phyloP scores from a whole-genome alignment of 805 yeast species.

The Huiozyma sinensis region DNA sequence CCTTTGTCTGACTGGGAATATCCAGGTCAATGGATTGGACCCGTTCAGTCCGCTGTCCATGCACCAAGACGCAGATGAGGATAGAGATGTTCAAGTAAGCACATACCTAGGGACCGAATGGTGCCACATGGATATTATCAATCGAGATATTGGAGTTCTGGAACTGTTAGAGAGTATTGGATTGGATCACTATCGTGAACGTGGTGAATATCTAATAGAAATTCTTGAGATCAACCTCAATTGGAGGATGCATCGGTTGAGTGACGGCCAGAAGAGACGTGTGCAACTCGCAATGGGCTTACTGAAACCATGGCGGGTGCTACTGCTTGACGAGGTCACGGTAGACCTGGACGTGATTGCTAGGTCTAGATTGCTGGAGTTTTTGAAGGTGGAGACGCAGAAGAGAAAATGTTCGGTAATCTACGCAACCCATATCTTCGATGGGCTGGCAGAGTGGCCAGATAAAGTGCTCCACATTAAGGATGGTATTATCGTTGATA shows the following conservation, averaged over 20 bases:
- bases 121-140: conserved; percentile 85
- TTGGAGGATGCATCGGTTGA: conserved; percentile 88
- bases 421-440: conserved; percentile 94
- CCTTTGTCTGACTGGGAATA: conserved; percentile 59
- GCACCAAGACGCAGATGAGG: conserved; percentile 29
- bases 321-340: conserved; percentile 91
- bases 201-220: conserved; percentile 66
- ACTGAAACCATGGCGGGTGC: conserved; percentile 77
- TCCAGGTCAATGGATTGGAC: conserved; percentile 70
- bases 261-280: conserved; percentile 92
- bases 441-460: conserved; percentile 89
- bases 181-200: conserved; percentile 57
- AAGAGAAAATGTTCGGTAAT: conserved; percentile 64
- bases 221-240: conserved; percentile 74
- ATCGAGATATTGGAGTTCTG: conserved; percentile 82
- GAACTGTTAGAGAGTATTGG: conserved; percentile 75
- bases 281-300: conserved; percentile 93
- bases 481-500: conserved; percentile 44
- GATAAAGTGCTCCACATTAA: conserved; percentile 69
- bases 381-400: conserved; percentile 63
- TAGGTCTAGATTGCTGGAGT: conserved; percentile 59
- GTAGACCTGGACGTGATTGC: conserved; percentile 93
- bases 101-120: conserved; percentile 95
- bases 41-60: conserved; percentile 59
- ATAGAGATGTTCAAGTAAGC: conserved; percentile 36